A percentile compares a stretch with the other conserved stretches of the same genome.
These are phyloP conservation scores for Schizochytrium sp. DNA, from an alignment of 108 stramenopile species.

Conservation along the genomic window DNA sequence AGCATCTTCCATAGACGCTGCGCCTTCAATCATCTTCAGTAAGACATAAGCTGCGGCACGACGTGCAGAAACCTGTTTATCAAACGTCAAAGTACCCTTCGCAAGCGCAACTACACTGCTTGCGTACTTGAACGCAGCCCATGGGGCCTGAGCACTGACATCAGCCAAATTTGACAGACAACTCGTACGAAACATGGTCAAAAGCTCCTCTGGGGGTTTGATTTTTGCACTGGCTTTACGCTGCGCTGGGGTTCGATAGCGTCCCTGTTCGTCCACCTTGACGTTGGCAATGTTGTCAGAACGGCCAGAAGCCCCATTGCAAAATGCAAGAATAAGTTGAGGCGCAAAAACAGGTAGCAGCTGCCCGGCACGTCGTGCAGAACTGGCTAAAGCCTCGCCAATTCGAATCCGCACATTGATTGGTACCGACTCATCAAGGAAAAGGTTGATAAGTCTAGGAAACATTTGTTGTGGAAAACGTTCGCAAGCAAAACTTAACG, in stretches of 20 bases:
- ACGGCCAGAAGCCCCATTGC: constrained; percentile 16
- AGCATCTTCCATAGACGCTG: not conserved
- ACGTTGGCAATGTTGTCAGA: not conserved
- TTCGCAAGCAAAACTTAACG: not conserved
- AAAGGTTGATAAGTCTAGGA: constrained; percentile 24
- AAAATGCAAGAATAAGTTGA: constrained; percentile 47
- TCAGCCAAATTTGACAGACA: constrained; percentile 33
- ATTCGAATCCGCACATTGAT: constrained; percentile 33
- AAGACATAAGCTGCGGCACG: constrained; percentile 49
- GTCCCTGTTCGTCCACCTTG: constrained; percentile 17
- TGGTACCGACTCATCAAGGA: not conserved
- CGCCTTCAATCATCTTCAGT: constrained; percentile 27
- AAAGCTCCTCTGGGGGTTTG: constrained; percentile 16
- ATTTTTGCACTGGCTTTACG: not conserved
- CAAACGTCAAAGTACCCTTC: constrained; percentile 37
- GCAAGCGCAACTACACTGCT: not conserved
- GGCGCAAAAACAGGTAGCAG: constrained; percentile 25
- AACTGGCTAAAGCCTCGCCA: not conserved
- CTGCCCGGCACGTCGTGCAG: not conserved
- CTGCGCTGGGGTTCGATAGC: not conserved
- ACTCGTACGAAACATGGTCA: constrained; percentile 32
- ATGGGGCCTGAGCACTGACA: constrained; percentile 25
- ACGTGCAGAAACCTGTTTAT: constrained; percentile 22
- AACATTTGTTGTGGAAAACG: not conserved
- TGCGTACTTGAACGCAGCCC: constrained; percentile 8